Conservation (phyloP, 371 early-diverging fungal species). For the Dinochytrium kinnereticum region DNA sequence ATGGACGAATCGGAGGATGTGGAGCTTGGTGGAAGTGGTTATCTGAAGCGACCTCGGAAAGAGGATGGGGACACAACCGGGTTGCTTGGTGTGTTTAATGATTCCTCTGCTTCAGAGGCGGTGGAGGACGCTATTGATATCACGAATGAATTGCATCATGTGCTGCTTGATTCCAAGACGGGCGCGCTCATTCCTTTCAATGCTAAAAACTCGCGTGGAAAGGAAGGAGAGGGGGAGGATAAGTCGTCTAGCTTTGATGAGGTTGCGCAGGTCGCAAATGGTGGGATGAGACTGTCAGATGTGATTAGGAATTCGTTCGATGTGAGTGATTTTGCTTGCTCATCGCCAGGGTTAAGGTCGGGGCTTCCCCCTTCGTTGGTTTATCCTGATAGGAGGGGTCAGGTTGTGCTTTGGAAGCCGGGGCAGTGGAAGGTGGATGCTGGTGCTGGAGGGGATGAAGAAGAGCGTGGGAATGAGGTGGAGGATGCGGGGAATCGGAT, state of each 20-base stretch:
- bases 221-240: background rate
- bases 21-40: too few relatives aligned
- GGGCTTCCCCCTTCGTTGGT: background rate
- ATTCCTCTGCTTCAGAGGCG: too few relatives aligned
- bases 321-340: too few relatives aligned
- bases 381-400: conserved; percentile 8
- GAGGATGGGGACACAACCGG: too few relatives aligned
- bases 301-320: too few relatives aligned
- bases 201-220: background rate
- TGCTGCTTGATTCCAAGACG: background rate
- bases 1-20: background rate
- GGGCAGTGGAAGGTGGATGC: background rate
- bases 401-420: conserved; percentile 2
- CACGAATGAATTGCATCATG: background rate
- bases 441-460: background rate
- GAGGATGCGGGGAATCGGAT: conserved; percentile 5
- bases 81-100: too few relatives aligned
- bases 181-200: background rate
- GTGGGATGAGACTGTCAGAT: background rate
- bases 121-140: background rate
- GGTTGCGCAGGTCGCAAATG: background rate
- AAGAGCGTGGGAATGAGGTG: background rate
- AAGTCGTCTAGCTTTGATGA: background rate
- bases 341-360: background rate
- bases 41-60: too few relatives aligned